Evolutionary conservation across 345 rosid species (phyloP).

Genomic region (Cochlearia excelsa): DNA sequence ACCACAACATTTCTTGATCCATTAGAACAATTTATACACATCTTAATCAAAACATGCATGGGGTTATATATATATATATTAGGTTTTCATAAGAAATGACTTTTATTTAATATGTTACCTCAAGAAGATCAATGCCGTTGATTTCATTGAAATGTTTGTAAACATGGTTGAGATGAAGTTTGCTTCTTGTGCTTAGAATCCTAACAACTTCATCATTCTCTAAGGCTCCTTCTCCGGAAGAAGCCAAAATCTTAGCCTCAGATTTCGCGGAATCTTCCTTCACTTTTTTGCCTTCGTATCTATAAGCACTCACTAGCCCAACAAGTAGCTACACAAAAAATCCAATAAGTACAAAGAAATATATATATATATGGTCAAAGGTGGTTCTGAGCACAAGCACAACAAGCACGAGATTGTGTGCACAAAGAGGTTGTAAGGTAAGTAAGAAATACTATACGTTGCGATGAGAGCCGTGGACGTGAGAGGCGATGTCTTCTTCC

Average conservation of each 20-base stretch:
- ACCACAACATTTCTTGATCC: constrained; percentile 5
- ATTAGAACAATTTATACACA: background rate
- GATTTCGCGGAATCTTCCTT: constrained; percentile 59
- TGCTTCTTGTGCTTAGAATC: constrained; percentile 82
- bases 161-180: constrained; percentile 54
- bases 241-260: constrained; percentile 56
- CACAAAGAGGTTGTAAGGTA: background rate
- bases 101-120: constrained; percentile 37
- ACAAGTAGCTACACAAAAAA: constrained; percentile 58
- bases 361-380: no score
- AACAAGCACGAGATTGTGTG: no score
- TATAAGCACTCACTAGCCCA: constrained; percentile 84
- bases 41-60: constrained; percentile 1
- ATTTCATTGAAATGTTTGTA: constrained; percentile 50
- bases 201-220: constrained; percentile 67
- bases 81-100: background rate
- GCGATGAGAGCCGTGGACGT: constrained; percentile 44
- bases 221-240: constrained; percentile 35
- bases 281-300: constrained; percentile 72
- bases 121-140: constrained; percentile 44
- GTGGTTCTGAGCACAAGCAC: no score
- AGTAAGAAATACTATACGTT: constrained; percentile 42
- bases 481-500: constrained; percentile 75
- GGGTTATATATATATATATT: background rate
- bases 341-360: background rate